Percentiles rank a stretch among this genome's conserved stretches.
These are phyloP conservation scores for Corylus heterophylla DNA, from an alignment of 306 rosid species.

Conservation along the genomic window DNA sequence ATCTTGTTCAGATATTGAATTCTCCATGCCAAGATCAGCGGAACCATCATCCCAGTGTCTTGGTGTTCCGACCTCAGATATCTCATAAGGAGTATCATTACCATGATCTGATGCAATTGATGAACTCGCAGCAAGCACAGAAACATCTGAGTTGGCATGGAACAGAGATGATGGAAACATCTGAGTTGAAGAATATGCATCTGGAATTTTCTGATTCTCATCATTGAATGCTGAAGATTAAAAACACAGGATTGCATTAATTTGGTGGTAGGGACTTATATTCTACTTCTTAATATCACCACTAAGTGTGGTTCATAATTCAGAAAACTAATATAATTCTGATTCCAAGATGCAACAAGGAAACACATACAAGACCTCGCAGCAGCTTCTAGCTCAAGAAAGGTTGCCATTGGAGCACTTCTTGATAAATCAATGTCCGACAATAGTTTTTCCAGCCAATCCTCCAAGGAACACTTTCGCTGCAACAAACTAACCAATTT, in stretches of 20 bases:
- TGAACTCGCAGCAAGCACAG: constrained; percentile 42
- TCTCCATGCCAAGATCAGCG: constrained; percentile 44
- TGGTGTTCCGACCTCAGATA: constrained; percentile 62
- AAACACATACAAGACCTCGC: constrained; percentile 79
- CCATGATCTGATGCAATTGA: constrained; percentile 54
- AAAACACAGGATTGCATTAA: constrained; percentile 16
- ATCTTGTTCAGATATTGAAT: constrained; percentile 38
- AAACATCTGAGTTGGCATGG: constrained; percentile 46
- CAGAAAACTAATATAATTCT: constrained; percentile 6
- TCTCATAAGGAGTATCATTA: constrained; percentile 53
- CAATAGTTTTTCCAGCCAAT: constrained; percentile 79
- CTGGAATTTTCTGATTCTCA: constrained; percentile 42
- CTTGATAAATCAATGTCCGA: constrained; percentile 85
- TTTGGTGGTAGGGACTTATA: neutral
- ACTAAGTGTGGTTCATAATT: neutral
- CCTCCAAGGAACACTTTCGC: constrained; percentile 76
- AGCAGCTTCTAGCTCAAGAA: constrained; percentile 98
- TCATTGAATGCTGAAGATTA: constrained; percentile 64
- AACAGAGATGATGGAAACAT: constrained; percentile 34
- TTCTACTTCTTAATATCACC: constrained; percentile 13
- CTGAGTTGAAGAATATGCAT: constrained; percentile 46
- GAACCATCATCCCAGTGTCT: constrained; percentile 37
- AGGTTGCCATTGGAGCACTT: constrained; percentile 74
- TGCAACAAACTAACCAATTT: constrained; percentile 49
- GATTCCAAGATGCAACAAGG: constrained; percentile 27